phyloP scores from a whole-genome alignment of 495 filamentous ascomycete genomes.

The Podospora conica region DNA sequence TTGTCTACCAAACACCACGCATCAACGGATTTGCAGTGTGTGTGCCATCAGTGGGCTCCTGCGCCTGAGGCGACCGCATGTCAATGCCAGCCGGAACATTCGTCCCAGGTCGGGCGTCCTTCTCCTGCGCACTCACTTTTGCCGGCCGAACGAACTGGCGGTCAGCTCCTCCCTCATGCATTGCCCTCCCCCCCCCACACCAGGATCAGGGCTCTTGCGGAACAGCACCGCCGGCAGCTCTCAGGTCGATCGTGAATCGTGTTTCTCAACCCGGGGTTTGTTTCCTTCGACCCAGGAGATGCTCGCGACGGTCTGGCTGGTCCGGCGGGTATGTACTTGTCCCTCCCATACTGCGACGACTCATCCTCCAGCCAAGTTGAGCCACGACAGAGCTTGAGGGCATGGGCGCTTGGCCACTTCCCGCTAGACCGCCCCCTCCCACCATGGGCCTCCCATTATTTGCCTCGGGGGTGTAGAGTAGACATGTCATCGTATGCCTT shows the following conservation, averaged over 20 bases:
- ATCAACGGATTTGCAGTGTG: constrained; percentile 21
- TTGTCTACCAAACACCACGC: constrained; percentile 19
- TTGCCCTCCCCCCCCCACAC: constrained; percentile 20
- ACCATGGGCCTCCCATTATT: background rate
- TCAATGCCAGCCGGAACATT: constrained; percentile 13
- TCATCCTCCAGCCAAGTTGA: constrained; percentile 3
- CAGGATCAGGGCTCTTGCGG: constrained; percentile 23
- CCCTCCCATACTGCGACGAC: background rate
- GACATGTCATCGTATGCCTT: background rate
- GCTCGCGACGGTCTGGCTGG: constrained; percentile 10
- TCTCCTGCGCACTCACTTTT: background rate
- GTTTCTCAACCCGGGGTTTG: constrained; percentile 13
- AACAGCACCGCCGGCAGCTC: constrained; percentile 15
- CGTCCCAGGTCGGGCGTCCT: constrained; percentile 6
- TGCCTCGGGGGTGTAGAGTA: background rate
- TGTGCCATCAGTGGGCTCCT: constrained; percentile 16
- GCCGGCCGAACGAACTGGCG: constrained; percentile 28
- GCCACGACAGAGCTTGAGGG: constrained; percentile 9
- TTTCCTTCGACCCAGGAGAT: constrained; percentile 8
- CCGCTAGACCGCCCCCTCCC: background rate
- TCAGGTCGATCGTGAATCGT: constrained; percentile 29
- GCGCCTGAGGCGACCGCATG: constrained; percentile 11
- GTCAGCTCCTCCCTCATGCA: constrained; percentile 24
- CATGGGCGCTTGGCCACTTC: background rate
- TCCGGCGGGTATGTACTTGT: constrained; percentile 1